Evolutionary conservation across 2,329 filamentous ascomycete genomes (phyloP), one percentile per base, ranked within the genome.

Genomic region (Helicocarpus griseus): DNA sequence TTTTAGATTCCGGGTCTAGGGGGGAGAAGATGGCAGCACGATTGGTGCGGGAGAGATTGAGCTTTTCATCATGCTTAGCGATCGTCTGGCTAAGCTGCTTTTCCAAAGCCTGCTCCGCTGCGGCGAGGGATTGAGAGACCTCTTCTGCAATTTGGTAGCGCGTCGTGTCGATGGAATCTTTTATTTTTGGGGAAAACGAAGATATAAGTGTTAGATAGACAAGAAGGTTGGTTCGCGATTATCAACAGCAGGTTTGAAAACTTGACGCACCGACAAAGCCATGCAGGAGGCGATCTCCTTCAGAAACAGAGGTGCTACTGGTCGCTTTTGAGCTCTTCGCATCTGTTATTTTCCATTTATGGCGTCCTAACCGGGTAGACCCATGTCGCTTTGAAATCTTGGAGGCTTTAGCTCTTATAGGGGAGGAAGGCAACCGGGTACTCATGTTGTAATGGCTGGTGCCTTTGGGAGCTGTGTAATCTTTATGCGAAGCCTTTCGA

Each of bases 61-160:
- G 17, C 19, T 46, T 46, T 14, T 35, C 21, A 22, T 26, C n/a
- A 17, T 51, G 22, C 5, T 36, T 35, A 2, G 40, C 8, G n/a
- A 44, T 11, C n/a, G 21, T 36, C 2, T 39, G 29, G 17, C 19
- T 3, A 14, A 53, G 44, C 21, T 35, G 39, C 13, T 48, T 39
- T 24, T 31, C 36, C 22, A 54, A 33, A n/a, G 44, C 36, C n/a
- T 49, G 29, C 39, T 57, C 48, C 5, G 48, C 46, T 13, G 35
- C 36, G 21, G 39, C 24, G 24, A 57, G 52, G 11, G 54, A 45
- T 40, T 50, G 31, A n/a, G 40, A 49, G 7, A 53, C 31, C 1
- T 56, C 54, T n/a, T 49, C 48, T 41, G 49, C 43, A 6, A 57
- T 50, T 28, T 53, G 49, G 17, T 53, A n/a, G n/a, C 31, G 52